Base-by-base conservation (phyloP, 768 basidiomycete species). In the Tricholoma sp. region DNA sequence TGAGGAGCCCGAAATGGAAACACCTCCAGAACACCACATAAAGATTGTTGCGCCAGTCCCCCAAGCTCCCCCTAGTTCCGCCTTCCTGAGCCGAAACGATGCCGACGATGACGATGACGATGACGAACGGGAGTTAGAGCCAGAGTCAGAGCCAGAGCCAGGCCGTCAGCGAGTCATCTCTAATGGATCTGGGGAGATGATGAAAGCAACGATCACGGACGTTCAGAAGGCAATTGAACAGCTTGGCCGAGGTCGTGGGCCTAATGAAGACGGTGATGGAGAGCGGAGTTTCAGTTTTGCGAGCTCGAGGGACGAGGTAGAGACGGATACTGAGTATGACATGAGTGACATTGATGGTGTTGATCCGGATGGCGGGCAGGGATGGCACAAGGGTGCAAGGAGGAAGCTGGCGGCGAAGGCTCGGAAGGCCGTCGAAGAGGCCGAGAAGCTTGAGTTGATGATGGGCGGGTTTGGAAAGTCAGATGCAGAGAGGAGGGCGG, bases 151-250 rank as follows among this genome's bases (percentile, higher is more conserved):
- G n/a, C n/a, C n/a, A n/a, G 64, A 65, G 32, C 52, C 52, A 11
- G 59, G 29, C 60, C 65, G 60, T 24, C 59, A 63, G n/a, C 57
- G 63, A 9, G 57, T 53, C 29, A 46, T 63, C 8, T 63, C 65
- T 14, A 66, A 64, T 39, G 72, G 74, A 43, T 75, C 80, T 46
- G 79, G 74, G 12, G 83, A 83, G 59, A 82, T 89, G 56, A 93
- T 96, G 89, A 83, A 83, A 37, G 90, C 87, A 1, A 96, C 93
- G 2, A 80, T 95, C 79, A 92, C 88, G 2, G 92, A 95, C 57
- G 90, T 96, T 5, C 90, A 96, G 69, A 76, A 90, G 61, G 93
- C 92, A 18, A 94, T 95, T 63, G 90, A 94, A 59, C 90, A 94
- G 64, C 84, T 94, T 22, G 89, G 86, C 7, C 75, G 78, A 46